Evolutionary conservation across 495 filamentous ascomycete species (phyloP).

Genomic region (Mycothermus thermophilus): DNA sequence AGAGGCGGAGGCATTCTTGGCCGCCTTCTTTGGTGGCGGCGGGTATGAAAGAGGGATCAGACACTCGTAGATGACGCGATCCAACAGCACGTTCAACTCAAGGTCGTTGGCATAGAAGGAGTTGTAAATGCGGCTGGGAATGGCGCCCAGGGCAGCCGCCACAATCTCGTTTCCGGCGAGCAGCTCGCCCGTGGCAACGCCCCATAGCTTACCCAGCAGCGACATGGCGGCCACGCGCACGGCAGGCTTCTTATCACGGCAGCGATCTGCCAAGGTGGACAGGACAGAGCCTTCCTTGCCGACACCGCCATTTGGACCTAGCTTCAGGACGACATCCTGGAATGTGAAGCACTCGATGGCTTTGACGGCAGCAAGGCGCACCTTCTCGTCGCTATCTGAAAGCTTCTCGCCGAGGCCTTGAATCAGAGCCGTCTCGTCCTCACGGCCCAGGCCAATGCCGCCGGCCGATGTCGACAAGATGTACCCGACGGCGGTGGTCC

Average conservation of each 20-base stretch:
- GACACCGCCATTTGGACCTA: constrained; percentile 61
- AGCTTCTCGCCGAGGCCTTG: constrained; percentile 65
- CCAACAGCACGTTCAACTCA: constrained; percentile 71
- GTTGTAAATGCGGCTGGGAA: constrained; percentile 76
- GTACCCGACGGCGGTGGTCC: constrained; percentile 70
- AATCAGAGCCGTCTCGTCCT: constrained; percentile 61
- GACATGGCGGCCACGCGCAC: constrained; percentile 80
- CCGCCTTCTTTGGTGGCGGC: constrained; percentile 42
- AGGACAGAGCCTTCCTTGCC: constrained; percentile 57
- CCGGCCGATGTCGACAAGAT: constrained; percentile 75
- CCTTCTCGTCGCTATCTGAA: constrained; percentile 76
- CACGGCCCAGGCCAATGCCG: constrained; percentile 63
- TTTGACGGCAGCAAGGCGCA: constrained; percentile 74
- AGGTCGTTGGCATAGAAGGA: constrained; percentile 81
- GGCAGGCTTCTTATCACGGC: constrained; percentile 68
- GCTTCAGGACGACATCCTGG: constrained; percentile 61
- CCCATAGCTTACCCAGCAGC: constrained; percentile 76
- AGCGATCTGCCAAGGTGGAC: constrained; percentile 68
- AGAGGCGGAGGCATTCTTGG: constrained; percentile 27
- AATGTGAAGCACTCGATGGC: constrained; percentile 66
- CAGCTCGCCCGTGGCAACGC: constrained; percentile 75
- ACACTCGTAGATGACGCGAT: constrained; percentile 73
- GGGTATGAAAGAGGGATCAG: constrained; percentile 79
- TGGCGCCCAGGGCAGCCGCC: constrained; percentile 53
- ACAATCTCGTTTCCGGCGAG: constrained; percentile 68